Evolutionary conservation across 2,329 filamentous ascomycete species (phyloP).

Genomic region (Sarocladiaceae sp.): DNA sequence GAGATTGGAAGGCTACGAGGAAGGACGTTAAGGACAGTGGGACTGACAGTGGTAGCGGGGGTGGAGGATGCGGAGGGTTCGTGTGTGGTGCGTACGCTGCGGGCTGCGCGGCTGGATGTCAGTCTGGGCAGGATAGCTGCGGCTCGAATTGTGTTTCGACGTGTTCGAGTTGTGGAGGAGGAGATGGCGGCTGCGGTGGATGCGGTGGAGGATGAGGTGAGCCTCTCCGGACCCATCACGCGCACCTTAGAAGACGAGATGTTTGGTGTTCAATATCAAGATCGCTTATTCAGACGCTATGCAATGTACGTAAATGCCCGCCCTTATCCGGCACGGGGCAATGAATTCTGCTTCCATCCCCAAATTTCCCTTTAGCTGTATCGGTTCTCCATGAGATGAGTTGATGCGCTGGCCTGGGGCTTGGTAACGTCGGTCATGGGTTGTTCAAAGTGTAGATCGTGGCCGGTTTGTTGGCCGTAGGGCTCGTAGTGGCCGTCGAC

Average conservation of each 20-base stretch:
- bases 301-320: too few species aligned
- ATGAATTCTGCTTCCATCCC: too few species aligned
- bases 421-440: too few species aligned
- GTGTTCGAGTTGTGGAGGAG: slow-evolving; percentile 10
- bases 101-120: slow-evolving; percentile 13
- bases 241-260: too few species aligned
- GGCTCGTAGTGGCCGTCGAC: not conserved
- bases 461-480: not conserved
- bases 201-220: slow-evolving; percentile 14
- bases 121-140: slow-evolving; percentile 16
- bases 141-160: slow-evolving; percentile 17
- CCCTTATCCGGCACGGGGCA: too few species aligned
- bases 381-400: too few species aligned
- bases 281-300: not conserved
- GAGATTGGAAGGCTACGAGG: slow-evolving; percentile 17
- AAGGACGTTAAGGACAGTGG: slow-evolving; percentile 11
- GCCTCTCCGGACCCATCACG: too few species aligned
- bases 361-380: too few species aligned
- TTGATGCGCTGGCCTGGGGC: too few species aligned
- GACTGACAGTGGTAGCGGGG: slow-evolving; percentile 11
- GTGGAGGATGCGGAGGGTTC: slow-evolving; percentile 13
- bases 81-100: slow-evolving; percentile 13
- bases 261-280: not conserved
- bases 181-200: slow-evolving; percentile 14
- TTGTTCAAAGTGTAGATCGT: not conserved